These are phyloP conservation scores for Chlorociboria aeruginascens DNA, from an alignment of 495 filamentous ascomycete species.

Conservation along the genomic window DNA sequence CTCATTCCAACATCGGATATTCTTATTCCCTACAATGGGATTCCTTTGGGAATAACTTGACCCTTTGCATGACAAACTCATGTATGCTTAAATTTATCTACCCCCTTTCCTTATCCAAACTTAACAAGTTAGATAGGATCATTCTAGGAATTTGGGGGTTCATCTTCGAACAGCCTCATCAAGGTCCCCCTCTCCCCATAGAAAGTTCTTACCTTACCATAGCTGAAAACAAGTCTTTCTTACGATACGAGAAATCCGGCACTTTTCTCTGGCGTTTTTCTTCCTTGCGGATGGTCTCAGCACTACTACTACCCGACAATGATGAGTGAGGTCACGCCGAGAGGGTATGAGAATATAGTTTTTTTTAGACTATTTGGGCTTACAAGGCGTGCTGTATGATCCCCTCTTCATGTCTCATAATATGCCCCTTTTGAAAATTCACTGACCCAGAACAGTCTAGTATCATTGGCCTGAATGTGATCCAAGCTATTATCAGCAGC, in stretches of 20 bases:
- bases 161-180: constrained; percentile 36
- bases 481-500: constrained; percentile 37
- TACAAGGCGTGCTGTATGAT: constrained; percentile 36
- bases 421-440: too few species aligned
- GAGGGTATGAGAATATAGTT: constrained; percentile 40
- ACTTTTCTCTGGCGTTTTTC: constrained; percentile 34
- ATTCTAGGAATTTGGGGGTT: constrained; percentile 40
- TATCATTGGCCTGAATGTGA: constrained; percentile 37
- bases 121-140: constrained; percentile 29
- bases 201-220: constrained; percentile 34
- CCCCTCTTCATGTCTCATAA: neutral
- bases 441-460: constrained; percentile 24
- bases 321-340: constrained; percentile 39
- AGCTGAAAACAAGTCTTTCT: constrained; percentile 35
- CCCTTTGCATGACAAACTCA: constrained; percentile 35
- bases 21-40: constrained; percentile 29
- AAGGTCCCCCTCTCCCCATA: constrained; percentile 32
- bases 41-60: constrained; percentile 33
- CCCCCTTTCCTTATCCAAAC: neutral
- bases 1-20: constrained; percentile 41
- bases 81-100: constrained; percentile 14
- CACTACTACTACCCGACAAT: constrained; percentile 38
- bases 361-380: constrained; percentile 42
- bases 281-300: constrained; percentile 38
- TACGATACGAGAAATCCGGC: constrained; percentile 28